Percentiles rank a stretch among this genome's conserved stretches.
Conservation (phyloP, 495 filamentous ascomycete genomes). For the Tuber umbilicatum region DNA sequence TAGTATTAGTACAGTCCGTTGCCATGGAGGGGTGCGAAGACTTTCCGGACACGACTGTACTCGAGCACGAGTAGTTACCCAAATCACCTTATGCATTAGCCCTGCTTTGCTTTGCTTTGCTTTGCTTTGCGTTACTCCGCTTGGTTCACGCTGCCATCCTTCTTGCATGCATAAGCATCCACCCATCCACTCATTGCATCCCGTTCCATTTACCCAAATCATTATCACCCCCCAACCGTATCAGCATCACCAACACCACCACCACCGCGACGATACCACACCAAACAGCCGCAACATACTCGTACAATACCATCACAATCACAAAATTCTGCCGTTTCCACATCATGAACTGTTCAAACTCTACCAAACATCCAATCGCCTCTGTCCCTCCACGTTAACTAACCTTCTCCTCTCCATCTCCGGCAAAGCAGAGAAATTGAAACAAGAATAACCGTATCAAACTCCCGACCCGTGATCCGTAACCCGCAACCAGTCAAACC, state of each 20-base stretch:
- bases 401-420: neutral
- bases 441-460: neutral
- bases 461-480: neutral
- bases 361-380: neutral
- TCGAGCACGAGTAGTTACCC: neutral
- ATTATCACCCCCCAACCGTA: neutral
- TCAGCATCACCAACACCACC: neutral
- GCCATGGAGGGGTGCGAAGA: no score
- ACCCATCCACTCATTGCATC: neutral
- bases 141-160: neutral
- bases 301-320: neutral
- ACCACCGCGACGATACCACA: neutral
- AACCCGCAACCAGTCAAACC: neutral
- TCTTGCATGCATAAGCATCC: neutral
- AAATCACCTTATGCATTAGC: neutral
- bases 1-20: no score
- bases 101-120: neutral
- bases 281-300: neutral
- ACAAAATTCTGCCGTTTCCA: neutral
- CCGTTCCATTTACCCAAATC: neutral
- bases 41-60: no score
- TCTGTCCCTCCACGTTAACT: neutral
- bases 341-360: conserved; percentile 4
- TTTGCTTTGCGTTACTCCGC: neutral
- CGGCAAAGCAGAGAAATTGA: neutral